These are phyloP conservation scores for Chrysoporthe puriensis DNA, from an alignment of 2,329 filamentous ascomycete genomes.

Conservation along the genomic window DNA sequence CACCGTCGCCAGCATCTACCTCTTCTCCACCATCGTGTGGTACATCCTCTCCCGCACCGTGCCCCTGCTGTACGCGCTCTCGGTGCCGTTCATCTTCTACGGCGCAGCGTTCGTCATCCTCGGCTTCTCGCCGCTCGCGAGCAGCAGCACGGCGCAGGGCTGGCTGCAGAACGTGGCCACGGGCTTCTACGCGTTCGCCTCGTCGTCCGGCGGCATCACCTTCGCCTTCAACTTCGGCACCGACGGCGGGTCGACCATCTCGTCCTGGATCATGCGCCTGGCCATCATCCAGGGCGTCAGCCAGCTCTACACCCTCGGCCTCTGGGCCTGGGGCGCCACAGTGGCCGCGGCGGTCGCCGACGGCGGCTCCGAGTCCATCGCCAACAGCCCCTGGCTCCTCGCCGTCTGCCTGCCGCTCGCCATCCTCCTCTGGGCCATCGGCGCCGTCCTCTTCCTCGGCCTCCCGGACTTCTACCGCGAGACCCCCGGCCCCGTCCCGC, in stretches of 20 bases:
- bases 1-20: slow-evolving; percentile 59
- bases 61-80: slow-evolving; percentile 57
- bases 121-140: slow-evolving; percentile 58
- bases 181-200: slow-evolving; percentile 63
- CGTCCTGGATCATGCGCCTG: slow-evolving; percentile 68
- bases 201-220: slow-evolving; percentile 64
- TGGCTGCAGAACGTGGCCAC: slow-evolving; percentile 63
- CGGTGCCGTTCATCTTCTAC: slow-evolving; percentile 63
- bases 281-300: slow-evolving; percentile 67
- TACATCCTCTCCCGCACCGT: slow-evolving; percentile 62
- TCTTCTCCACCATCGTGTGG: slow-evolving; percentile 60
- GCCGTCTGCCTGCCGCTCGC: slow-evolving; percentile 63
- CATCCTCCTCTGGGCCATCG: slow-evolving; percentile 59
- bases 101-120: slow-evolving; percentile 62
- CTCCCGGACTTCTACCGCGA: slow-evolving; percentile 70
- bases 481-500: slow-evolving; percentile 64
- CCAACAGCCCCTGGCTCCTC: slow-evolving; percentile 32
- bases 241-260: slow-evolving; percentile 63
- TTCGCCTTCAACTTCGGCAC: slow-evolving; percentile 69
- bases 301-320: slow-evolving; percentile 62
- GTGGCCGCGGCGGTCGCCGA: slow-evolving; percentile 46
- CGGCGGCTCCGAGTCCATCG: slow-evolving; percentile 36
- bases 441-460: slow-evolving; percentile 59
- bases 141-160: slow-evolving; percentile 44
- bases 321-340: slow-evolving; percentile 67